Evolutionary conservation across 768 basidiomycete genomes (phyloP).

Genomic region (Lactifluus subvellereus): DNA sequence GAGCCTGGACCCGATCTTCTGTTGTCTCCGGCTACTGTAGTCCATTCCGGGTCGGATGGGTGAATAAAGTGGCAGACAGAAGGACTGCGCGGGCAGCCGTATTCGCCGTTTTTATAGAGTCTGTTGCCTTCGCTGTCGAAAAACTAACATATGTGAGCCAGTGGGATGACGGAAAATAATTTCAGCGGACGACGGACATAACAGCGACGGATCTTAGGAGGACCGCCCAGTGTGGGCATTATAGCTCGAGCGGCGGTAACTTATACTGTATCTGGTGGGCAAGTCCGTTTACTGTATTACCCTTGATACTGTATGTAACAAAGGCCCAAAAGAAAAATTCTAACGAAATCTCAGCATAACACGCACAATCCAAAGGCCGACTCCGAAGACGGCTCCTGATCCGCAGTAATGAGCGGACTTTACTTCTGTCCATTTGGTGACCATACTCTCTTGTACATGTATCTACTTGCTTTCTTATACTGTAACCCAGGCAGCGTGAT

Average conservation of each 20-base stretch:
- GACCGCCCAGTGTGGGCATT: neutral
- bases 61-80: slow-evolving; percentile 18
- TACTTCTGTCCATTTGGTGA: too few species aligned
- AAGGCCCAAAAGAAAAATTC: too few species aligned
- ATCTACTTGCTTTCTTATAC: too few species aligned
- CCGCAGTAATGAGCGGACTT: too few species aligned
- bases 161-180: neutral
- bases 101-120: neutral
- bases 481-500: too few species aligned
- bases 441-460: too few species aligned
- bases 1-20: neutral
- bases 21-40: neutral
- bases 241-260: neutral
- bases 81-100: slow-evolving; percentile 16
- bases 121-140: slow-evolving; percentile 2
- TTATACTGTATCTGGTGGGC: neutral
- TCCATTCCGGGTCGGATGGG: slow-evolving; percentile 22
- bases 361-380: too few species aligned
- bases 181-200: slow-evolving; percentile 8
- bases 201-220: slow-evolving; percentile 12
- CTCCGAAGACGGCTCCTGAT: too few species aligned
- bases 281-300: neutral
- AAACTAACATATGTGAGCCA: slow-evolving; percentile 10
- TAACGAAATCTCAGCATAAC: too few species aligned
- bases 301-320: too few species aligned